A percentile compares a stretch with the other conserved stretches of the same genome.
phyloP scores from a whole-genome alignment of 495 filamentous ascomycete species.

The Penicillium paxilli region DNA sequence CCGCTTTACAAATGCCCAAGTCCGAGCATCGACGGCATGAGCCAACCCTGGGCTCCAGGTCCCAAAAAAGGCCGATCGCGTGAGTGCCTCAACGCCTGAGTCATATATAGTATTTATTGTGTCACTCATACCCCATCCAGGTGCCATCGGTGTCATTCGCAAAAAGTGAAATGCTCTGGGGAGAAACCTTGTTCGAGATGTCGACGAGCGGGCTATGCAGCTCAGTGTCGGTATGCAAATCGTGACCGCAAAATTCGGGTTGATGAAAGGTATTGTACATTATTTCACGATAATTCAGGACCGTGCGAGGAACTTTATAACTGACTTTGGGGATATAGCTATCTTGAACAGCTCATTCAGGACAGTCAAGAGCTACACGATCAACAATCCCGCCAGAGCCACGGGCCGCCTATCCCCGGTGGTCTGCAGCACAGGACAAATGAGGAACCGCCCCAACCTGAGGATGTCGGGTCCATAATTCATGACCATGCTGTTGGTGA shows the following conservation, averaged over 20 bases:
- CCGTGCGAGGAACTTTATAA: background rate
- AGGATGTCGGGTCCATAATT: conserved; percentile 20
- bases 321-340: conserved; percentile 17
- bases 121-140: conserved; percentile 12
- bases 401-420: background rate
- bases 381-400: conserved; percentile 18
- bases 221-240: conserved; percentile 34
- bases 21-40: background rate
- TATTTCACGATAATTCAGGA: background rate
- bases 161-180: conserved; percentile 44
- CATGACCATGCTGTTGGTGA: conserved; percentile 29
- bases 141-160: conserved; percentile 39
- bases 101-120: background rate
- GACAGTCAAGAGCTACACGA: conserved; percentile 34
- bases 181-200: conserved; percentile 39
- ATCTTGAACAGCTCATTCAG: conserved; percentile 29
- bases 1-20: background rate
- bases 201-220: conserved; percentile 24
- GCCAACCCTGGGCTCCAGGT: background rate
- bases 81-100: background rate
- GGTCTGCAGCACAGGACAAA: background rate
- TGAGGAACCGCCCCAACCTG: background rate
- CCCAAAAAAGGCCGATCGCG: conserved; percentile 16
- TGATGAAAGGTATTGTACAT: conserved; percentile 31
- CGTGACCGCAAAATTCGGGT: conserved; percentile 40